Evolutionary conservation across 176 grass and related monocot genomes (phyloP).

Genomic region (Secale cereale): DNA sequence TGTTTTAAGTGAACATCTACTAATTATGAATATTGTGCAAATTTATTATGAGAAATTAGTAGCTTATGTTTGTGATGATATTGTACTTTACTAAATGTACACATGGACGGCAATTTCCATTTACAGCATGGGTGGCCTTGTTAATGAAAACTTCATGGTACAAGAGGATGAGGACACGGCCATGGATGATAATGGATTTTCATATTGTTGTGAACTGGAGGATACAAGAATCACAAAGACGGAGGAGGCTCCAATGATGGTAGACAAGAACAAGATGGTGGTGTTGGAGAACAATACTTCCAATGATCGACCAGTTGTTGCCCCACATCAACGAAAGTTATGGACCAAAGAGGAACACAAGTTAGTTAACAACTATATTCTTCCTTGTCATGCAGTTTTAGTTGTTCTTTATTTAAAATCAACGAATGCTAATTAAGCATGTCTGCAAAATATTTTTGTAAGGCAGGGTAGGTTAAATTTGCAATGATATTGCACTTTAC

Average conservation of each 20-base stretch:
- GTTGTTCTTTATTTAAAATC: no score
- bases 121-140: background rate
- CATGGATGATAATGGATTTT: background rate
- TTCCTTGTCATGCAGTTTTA: no score
- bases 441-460: no score
- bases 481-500: background rate
- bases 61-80: background rate
- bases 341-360: no score
- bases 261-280: no score
- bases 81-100: background rate
- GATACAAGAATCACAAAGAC: no score
- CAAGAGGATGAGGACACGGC: background rate
- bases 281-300: no score
- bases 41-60: background rate
- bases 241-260: no score
- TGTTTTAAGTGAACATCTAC: background rate
- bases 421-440: no score
- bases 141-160: slow-evolving; percentile 1
- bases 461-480: background rate
- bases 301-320: no score
- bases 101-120: background rate
- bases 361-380: no score
- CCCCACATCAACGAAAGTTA: no score
- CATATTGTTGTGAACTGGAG: background rate
- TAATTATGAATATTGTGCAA: background rate